Percentiles rank a stretch among this genome's conserved stretches.
phyloP scores from a whole-genome alignment of 257 asterid species.

The Salvia hispanica region DNA sequence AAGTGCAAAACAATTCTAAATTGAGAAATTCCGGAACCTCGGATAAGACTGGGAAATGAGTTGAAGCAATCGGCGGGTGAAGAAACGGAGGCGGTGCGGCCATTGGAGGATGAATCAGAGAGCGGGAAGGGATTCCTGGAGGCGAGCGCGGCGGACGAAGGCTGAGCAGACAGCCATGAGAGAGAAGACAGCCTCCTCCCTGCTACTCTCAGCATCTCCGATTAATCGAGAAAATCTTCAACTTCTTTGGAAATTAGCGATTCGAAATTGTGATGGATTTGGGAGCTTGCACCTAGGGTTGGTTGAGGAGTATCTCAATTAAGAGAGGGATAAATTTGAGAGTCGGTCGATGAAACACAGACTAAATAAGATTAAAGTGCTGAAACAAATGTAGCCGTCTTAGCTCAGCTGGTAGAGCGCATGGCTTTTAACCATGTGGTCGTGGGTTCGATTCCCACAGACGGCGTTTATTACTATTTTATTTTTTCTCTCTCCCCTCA shows the following conservation, averaged over 20 bases:
- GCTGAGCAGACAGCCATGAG: conserved; percentile 48
- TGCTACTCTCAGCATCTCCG: conserved; percentile 62
- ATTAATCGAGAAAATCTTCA: background rate
- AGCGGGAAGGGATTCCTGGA: conserved; percentile 40
- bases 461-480: conserved; percentile 41
- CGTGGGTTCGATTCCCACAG: conserved; percentile 99
- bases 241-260: background rate
- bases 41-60: conserved; percentile 47
- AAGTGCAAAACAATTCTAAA: background rate
- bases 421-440: conserved; percentile 97
- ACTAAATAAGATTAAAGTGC: too few relatives aligned
- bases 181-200: conserved; percentile 69
- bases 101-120: conserved; percentile 45
- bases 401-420: conserved; percentile 99
- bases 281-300: conserved; percentile 38
- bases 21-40: conserved; percentile 46
- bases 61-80: conserved; percentile 30
- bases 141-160: conserved; percentile 44
- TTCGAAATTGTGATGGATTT: conserved; percentile 20
- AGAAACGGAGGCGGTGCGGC: conserved; percentile 34
- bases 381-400: conserved; percentile 42
- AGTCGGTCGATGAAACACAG: background rate
- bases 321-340: background rate
- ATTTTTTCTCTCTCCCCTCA: too few relatives aligned
- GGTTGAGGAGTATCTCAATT: conserved; percentile 33